Evolutionary conservation across 2,329 filamentous ascomycete genomes (phyloP), one percentile per base, ranked within the genome.

Genomic region (Decorospora gaudefroyi): DNA sequence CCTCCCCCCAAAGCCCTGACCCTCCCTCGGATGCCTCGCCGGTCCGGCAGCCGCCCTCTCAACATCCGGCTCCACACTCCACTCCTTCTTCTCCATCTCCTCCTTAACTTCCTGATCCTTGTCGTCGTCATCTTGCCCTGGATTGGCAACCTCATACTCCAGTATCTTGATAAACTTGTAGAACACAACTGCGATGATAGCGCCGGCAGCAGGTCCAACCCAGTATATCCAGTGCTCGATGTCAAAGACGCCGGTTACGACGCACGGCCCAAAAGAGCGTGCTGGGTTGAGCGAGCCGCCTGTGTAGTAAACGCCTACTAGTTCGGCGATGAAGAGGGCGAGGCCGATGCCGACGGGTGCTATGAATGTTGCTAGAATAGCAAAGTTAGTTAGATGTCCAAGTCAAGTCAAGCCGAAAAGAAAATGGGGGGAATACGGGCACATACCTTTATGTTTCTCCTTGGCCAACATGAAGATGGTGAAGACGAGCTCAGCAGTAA

Each of bases 331-430:
- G 68, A 90, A 89, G 49, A 90, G 78, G 0, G 85, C 77, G 6
- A 88, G 71, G 1, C 87, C 87, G 57, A 90, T 88, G 9, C 83
- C 85, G 3, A 90, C 72, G 0, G 86, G 86, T 0, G 86, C 86
- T 2, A 88, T 71, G 61, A 80, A 87, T 0, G 86, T 89, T 3
- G 81, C 82, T 59, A 27, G 12, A 9, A 22, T 12, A 4, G 25
- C 11, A 17, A 11, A 21, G 26, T 53, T 33, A 51, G 40, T 15
- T 7, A 16, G 12, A 27, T 38, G 10, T 18, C n/a, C n/a, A n/a
- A n/a, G n/a, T n/a, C n/a, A n/a, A n/a, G n/a, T n/a, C n/a, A 27
- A 9, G 16, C 2, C 5, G 10, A 6, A 10, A 32, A 15, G 28
- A 13, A 4, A 9, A 6, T 32, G 12, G 7, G n/a, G 7, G 6